phyloP scores from a whole-genome alignment of 2,329 filamentous ascomycete genomes.

The Raffaelea ambrosiae region DNA sequence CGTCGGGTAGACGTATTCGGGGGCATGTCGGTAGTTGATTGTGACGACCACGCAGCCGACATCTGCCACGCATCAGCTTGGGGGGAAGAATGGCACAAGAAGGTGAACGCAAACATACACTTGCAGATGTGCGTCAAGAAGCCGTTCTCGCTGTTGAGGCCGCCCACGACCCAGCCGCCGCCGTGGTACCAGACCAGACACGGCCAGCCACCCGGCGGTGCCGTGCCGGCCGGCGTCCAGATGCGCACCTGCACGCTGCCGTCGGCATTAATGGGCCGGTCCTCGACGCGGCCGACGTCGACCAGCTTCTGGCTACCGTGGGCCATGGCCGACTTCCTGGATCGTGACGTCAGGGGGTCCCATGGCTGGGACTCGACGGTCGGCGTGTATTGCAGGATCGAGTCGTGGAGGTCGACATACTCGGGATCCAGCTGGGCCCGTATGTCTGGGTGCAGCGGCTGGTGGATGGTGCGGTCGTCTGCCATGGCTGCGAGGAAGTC shows the following conservation, averaged over 20 bases:
- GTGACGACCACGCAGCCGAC: constrained; percentile 5
- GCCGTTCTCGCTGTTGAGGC: constrained; percentile 48
- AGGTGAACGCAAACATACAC: neutral
- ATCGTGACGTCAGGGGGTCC: neutral
- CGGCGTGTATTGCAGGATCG: constrained; percentile 25
- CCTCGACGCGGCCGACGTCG: constrained; percentile 34
- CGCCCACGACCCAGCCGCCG: constrained; percentile 50
- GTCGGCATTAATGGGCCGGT: constrained; percentile 34
- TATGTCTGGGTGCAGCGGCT: constrained; percentile 25
- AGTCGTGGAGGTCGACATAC: constrained; percentile 28
- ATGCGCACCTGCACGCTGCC: constrained; percentile 37
- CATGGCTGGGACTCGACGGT: constrained; percentile 18
- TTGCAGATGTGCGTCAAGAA: constrained; percentile 46
- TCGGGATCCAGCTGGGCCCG: constrained; percentile 25
- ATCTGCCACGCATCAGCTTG: no score
- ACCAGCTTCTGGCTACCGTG: constrained; percentile 1
- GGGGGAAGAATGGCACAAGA: no score
- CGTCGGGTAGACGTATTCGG: constrained; percentile 47
- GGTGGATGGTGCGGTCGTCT: constrained; percentile 8
- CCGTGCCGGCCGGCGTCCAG: constrained; percentile 39
- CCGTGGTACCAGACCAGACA: constrained; percentile 49
- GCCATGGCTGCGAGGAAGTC: neutral
- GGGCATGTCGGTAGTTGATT: constrained; percentile 33
- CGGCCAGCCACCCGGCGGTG: constrained; percentile 41
- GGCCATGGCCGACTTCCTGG: constrained; percentile 4